These are phyloP conservation scores for Pseudopithomyces maydicus DNA, from an alignment of 2,329 filamentous ascomycete genomes.

Conservation along the genomic window DNA sequence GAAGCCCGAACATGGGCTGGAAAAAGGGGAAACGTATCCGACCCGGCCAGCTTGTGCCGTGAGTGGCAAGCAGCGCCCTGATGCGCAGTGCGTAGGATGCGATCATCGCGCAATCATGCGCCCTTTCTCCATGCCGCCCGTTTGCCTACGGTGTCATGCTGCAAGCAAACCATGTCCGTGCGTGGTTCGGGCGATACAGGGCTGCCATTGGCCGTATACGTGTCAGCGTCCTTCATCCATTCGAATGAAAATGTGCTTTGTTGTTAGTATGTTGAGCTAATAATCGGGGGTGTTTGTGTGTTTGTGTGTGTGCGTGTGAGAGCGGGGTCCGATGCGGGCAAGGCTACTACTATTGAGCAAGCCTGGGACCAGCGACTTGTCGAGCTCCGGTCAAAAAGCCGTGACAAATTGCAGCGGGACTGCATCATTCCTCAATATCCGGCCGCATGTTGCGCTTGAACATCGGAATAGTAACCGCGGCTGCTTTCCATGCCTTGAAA, in stretches of 20 bases:
- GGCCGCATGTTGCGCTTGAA: conserved; percentile 45
- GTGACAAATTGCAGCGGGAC: conserved; percentile 14
- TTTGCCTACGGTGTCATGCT: conserved; percentile 22
- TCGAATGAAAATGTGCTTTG: conserved; percentile 21
- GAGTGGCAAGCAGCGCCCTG: background rate
- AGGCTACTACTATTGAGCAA: conserved; percentile 2
- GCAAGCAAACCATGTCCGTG: conserved; percentile 22
- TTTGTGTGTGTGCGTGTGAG: conserved; percentile 6
- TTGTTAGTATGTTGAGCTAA: conserved; percentile 13
- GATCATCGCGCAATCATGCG: conserved; percentile 17
- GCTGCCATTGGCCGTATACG: conserved; percentile 14
- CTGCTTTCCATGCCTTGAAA: conserved; percentile 54
- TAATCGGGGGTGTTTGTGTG: conserved; percentile 9
- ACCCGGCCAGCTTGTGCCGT: background rate
- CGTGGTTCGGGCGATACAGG: conserved; percentile 21
- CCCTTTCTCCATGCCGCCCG: conserved; percentile 14
- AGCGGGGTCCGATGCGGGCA: conserved; percentile 3
- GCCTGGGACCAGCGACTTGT: conserved; percentile 7
- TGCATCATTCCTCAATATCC: conserved; percentile 36
- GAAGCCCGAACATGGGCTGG: background rate
- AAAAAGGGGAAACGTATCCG: background rate
- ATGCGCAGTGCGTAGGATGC: conserved; percentile 5
- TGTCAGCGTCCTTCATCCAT: conserved; percentile 14
- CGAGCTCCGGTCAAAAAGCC: conserved; percentile 17
- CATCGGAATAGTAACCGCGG: conserved; percentile 53